These are phyloP conservation scores for Podospora conica DNA, from an alignment of 495 filamentous ascomycete genomes.

Conservation along the genomic window DNA sequence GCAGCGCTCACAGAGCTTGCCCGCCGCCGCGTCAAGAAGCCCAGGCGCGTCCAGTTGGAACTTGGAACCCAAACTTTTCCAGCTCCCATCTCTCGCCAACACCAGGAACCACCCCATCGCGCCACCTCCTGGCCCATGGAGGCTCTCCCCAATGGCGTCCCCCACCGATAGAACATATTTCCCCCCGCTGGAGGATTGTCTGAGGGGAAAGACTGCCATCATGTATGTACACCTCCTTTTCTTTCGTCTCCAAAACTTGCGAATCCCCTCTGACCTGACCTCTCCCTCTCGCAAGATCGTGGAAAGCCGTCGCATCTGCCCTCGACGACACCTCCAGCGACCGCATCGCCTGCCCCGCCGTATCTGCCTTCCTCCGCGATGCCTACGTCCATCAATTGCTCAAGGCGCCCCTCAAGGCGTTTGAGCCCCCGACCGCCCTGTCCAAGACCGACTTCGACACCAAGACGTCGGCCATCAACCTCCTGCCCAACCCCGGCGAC, in stretches of 20 bases:
- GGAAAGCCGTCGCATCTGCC: slow-evolving; percentile 64
- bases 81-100: slow-evolving; percentile 7
- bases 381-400: slow-evolving; percentile 60
- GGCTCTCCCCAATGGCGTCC: slow-evolving; percentile 61
- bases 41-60: slow-evolving; percentile 23
- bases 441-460: slow-evolving; percentile 72
- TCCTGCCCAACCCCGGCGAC: slow-evolving; percentile 60
- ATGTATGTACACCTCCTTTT: slow-evolving; percentile 51
- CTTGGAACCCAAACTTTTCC: slow-evolving; percentile 13
- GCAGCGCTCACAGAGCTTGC: slow-evolving; percentile 10
- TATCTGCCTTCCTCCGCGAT: slow-evolving; percentile 62
- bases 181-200: slow-evolving; percentile 43
- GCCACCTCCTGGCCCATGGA: slow-evolving; percentile 24
- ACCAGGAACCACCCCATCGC: slow-evolving; percentile 4
- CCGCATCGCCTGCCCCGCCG: slow-evolving; percentile 41
- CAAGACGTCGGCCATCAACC: slow-evolving; percentile 85
- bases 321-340: slow-evolving; percentile 49
- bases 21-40: slow-evolving; percentile 17
- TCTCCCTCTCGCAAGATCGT: slow-evolving; percentile 61
- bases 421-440: slow-evolving; percentile 49
- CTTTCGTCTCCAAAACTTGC: slow-evolving; percentile 46
- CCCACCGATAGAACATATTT: slow-evolving; percentile 43
- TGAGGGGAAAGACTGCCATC: slow-evolving; percentile 38
- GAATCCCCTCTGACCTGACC: too few relatives aligned
- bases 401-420: slow-evolving; percentile 56